A percentile compares a stretch with the other conserved stretches of the same genome.
phyloP scores from a whole-genome alignment of 176 grass and related monocot species.

The Hordeum marinum region DNA sequence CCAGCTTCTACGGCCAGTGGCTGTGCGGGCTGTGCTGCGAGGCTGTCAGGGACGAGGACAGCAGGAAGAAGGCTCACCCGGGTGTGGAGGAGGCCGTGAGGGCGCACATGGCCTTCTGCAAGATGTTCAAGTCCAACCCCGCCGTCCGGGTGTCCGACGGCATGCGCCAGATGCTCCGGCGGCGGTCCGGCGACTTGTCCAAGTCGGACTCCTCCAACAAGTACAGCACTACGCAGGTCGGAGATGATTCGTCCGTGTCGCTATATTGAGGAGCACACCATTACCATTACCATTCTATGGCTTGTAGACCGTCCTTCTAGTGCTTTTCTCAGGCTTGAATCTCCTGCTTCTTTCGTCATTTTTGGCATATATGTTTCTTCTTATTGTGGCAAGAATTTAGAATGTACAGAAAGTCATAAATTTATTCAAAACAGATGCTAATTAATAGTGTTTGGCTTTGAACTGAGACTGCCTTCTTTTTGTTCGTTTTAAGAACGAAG shows the following conservation, averaged over 20 bases:
- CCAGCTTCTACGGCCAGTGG: conserved; percentile 78
- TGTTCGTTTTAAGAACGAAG: neutral
- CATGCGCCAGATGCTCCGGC: conserved; percentile 79
- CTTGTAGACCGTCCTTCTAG: conserved; percentile 16
- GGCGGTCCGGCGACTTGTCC: conserved; percentile 56
- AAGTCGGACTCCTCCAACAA: conserved; percentile 44
- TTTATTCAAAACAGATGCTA: conserved; percentile 37
- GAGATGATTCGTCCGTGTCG: conserved; percentile 43
- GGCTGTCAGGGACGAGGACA: conserved; percentile 71
- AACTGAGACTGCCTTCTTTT: neutral
- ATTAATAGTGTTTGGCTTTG: conserved; percentile 7
- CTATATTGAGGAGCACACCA: conserved; percentile 37
- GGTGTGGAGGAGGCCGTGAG: conserved; percentile 75
- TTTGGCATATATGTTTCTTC: conserved; percentile 25
- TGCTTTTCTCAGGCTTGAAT: conserved; percentile 22
- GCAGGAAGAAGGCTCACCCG: conserved; percentile 47
- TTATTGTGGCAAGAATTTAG: conserved; percentile 36
- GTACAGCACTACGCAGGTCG: conserved; percentile 51
- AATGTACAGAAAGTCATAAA: conserved; percentile 58
- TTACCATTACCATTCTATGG: conserved; percentile 4
- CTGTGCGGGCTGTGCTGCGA: conserved; percentile 91
- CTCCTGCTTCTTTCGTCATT: conserved; percentile 13
- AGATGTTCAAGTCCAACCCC: conserved; percentile 60
- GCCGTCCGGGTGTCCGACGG: conserved; percentile 67
- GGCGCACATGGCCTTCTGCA: conserved; percentile 91